Conservation (phyloP, 169 alveolate genomes). For the Plasmodium vinckei region DNA sequence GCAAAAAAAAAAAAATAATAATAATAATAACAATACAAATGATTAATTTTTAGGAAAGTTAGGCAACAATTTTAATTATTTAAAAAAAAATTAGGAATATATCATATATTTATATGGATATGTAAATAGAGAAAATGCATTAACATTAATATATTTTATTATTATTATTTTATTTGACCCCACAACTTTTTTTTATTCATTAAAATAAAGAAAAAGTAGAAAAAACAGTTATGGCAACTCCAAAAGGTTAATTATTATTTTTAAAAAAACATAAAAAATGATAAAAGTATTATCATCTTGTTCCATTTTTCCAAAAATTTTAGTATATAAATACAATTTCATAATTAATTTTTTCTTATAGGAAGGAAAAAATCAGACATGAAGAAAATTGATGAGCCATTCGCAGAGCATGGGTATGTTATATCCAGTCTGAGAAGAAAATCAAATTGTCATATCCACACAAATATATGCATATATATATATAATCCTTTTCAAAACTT, state of each 20-base stretch:
- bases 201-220: neutral
- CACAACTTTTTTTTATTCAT: no score
- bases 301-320: neutral
- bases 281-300: neutral
- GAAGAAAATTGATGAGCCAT: conserved; percentile 57
- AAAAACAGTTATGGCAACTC: conserved; percentile 1
- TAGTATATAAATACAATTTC: neutral
- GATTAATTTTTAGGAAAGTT: no score
- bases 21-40: no score
- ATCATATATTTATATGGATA: no score
- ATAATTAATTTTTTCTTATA: neutral
- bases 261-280: neutral
- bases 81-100: no score
- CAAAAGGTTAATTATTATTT: neutral
- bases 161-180: no score
- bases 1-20: no score
- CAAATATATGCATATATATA: neutral
- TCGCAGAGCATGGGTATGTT: conserved; percentile 18
- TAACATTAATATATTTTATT: no score
- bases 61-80: no score
- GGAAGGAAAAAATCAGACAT: conserved; percentile 62
- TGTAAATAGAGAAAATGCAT: no score
- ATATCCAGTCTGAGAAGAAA: neutral
- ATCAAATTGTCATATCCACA: neutral
- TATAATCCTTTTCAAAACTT: neutral